These are phyloP conservation scores for Penicilliopsis zonata DNA, from an alignment of 495 filamentous ascomycete species.

Conservation along the genomic window DNA sequence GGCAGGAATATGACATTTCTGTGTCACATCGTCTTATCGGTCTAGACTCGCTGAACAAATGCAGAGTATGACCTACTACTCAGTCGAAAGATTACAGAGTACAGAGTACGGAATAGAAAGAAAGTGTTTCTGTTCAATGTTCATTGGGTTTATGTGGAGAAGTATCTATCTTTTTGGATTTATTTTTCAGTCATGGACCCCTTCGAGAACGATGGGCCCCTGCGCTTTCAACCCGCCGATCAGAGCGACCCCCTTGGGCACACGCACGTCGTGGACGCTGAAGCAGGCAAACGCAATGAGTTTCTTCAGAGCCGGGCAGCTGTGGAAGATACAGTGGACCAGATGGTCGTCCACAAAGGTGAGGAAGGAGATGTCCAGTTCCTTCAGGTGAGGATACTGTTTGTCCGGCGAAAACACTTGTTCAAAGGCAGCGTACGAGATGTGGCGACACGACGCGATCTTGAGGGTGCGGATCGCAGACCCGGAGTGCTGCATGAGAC, in stretches of 20 bases:
- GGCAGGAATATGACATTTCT: no score
- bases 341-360: slow-evolving; percentile 62
- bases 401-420: slow-evolving; percentile 51
- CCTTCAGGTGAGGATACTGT: slow-evolving; percentile 49
- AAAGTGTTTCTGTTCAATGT: no score
- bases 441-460: slow-evolving; percentile 68
- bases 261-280: slow-evolving; percentile 53
- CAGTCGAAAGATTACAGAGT: no score
- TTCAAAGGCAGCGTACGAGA: slow-evolving; percentile 53
- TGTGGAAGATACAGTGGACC: slow-evolving; percentile 57
- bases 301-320: slow-evolving; percentile 60
- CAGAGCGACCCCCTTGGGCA: slow-evolving; percentile 62
- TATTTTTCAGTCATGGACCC: slow-evolving; percentile 16
- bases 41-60: no score
- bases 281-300: slow-evolving; percentile 79
- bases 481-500: slow-evolving; percentile 79
- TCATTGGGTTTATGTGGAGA: no score
- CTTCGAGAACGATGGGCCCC: slow-evolving; percentile 43
- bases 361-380: slow-evolving; percentile 71
- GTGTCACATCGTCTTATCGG: no score
- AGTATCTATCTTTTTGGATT: no score
- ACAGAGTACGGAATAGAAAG: no score
- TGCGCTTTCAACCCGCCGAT: slow-evolving; percentile 66
- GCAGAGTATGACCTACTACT: no score
- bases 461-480: slow-evolving; percentile 47